A percentile compares a stretch with the other conserved stretches of the same genome.
Conservation (phyloP, 208 protist genomes). For the Acanthamoeba castellanii region DNA sequence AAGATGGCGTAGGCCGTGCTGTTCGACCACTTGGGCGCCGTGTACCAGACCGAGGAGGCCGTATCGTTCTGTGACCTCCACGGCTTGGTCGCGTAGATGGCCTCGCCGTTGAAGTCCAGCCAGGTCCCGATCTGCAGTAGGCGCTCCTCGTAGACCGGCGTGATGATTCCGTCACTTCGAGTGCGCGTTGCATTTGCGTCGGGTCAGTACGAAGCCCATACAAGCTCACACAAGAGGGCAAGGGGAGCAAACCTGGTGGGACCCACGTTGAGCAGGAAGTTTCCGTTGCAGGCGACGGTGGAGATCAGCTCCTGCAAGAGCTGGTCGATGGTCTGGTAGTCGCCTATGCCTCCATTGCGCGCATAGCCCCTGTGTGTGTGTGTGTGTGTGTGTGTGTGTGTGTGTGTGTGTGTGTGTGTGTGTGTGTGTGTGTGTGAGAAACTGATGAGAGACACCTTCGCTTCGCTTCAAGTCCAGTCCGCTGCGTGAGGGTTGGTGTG, state of each 20-base stretch:
- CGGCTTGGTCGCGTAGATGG: constrained; percentile 75
- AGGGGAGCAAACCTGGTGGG: constrained; percentile 39
- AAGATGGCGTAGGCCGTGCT: constrained; percentile 66
- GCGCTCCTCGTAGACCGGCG: constrained; percentile 67
- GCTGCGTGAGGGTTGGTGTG: no score
- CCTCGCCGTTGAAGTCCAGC: constrained; percentile 81
- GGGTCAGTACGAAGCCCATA: no score
- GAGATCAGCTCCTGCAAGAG: constrained; percentile 70
- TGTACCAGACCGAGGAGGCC: constrained; percentile 40
- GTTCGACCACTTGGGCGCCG: constrained; percentile 3
- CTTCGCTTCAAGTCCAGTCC: no score
- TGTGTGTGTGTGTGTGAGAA: no score
- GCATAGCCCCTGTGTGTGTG: constrained; percentile 81
- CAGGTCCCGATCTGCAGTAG: constrained; percentile 75
- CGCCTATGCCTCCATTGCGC: neutral
- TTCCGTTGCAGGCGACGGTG: constrained; percentile 76
- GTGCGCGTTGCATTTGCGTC: no score
- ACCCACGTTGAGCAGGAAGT: constrained; percentile 82
- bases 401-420: no score
- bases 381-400: no score
- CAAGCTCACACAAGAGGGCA: no score
- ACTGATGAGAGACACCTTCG: no score
- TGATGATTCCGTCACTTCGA: constrained; percentile 77
- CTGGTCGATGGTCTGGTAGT: constrained; percentile 35
- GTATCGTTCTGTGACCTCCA: constrained; percentile 79